Evolutionary conservation across 208 protist genomes (phyloP).

Genomic region (Leishmania tropica): DNA sequence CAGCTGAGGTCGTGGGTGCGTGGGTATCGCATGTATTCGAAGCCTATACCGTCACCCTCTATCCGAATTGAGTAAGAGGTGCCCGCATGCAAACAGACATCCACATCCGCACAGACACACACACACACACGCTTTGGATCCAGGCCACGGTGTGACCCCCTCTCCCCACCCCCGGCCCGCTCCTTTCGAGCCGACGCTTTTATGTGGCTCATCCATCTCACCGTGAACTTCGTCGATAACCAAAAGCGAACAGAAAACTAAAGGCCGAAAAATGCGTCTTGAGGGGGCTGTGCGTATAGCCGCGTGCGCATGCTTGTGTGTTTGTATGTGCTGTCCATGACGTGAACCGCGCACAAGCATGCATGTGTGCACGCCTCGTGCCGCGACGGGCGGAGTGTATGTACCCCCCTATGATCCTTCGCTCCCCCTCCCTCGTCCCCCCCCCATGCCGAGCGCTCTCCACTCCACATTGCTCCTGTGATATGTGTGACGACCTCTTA

Average conservation of each 20-base stretch:
- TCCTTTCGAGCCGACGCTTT: neutral
- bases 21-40: constrained; percentile 22
- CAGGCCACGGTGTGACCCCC: neutral
- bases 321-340: neutral
- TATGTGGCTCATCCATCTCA: neutral
- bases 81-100: neutral
- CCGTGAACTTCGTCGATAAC: neutral
- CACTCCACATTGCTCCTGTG: neutral
- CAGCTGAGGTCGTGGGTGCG: constrained; percentile 8
- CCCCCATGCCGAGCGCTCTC: neutral
- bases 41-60: constrained; percentile 7
- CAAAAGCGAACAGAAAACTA: neutral
- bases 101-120: neutral
- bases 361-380: neutral
- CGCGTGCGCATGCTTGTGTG: neutral
- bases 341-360: neutral
- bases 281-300: neutral
- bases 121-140: neutral
- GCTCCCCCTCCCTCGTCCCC: neutral
- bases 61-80: neutral
- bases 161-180: neutral
- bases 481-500: neutral
- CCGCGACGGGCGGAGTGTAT: neutral
- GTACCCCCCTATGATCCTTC: neutral
- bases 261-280: neutral